Evolutionary conservation across 257 asterid species (phyloP).

Genomic region (Rauvolfia tetraphylla): DNA sequence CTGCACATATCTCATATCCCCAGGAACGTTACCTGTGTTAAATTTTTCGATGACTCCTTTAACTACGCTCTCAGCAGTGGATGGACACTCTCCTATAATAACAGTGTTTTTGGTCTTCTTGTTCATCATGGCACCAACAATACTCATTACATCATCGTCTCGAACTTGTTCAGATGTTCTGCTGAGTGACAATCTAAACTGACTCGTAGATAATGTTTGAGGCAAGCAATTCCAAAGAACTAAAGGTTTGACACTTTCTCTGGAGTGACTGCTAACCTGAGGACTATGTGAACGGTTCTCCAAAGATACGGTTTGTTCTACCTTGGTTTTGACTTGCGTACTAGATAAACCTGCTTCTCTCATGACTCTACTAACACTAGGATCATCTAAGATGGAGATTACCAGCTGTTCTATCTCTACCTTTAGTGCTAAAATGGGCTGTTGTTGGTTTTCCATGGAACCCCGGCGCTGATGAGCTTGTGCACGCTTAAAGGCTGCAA

Average conservation of each 20-base stretch:
- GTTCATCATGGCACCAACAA: constrained; percentile 62
- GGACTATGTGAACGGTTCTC: constrained; percentile 28
- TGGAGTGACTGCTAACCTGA: constrained; percentile 16
- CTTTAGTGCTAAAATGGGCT: constrained; percentile 69
- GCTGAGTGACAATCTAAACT: constrained; percentile 24
- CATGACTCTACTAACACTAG: constrained; percentile 97
- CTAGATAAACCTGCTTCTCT: constrained; percentile 94
- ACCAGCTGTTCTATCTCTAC: constrained; percentile 80
- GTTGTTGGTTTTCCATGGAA: constrained; percentile 74
- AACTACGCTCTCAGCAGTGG: constrained; percentile 49
- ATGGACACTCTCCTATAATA: constrained; percentile 45
- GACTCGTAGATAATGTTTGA: constrained; percentile 23
- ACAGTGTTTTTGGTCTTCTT: constrained; percentile 52
- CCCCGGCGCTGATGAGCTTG: constrained; percentile 96
- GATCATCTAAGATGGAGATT: constrained; percentile 83
- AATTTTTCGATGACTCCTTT: constrained; percentile 63
- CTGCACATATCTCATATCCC: constrained; percentile 57
- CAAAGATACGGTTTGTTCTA: constrained; percentile 49
- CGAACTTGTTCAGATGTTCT: constrained; percentile 27
- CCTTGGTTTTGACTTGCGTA: constrained; percentile 72
- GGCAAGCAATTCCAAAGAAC: constrained; percentile 32
- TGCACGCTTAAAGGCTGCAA: constrained; percentile 91
- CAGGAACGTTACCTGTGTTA: constrained; percentile 50
- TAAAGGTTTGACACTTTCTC: constrained; percentile 33
- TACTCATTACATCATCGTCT: constrained; percentile 46